Evolutionary conservation across 306 rosid genomes (phyloP).

Genomic region (Abrus precatorius): DNA sequence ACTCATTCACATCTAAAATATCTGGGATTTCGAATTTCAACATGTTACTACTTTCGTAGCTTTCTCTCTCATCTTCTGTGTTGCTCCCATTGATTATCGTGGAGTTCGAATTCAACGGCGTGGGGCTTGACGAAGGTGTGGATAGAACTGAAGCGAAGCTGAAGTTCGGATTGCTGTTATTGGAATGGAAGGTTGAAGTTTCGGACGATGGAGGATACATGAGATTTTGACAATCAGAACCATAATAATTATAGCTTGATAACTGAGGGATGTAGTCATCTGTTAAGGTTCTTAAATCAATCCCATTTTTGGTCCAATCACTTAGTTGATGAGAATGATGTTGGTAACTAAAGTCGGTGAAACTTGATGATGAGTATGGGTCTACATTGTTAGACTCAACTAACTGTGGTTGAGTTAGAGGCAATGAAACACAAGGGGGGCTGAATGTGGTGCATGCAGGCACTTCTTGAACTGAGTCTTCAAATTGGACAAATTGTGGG

Average conservation of each 20-base stretch:
- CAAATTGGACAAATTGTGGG: constrained; percentile 49
- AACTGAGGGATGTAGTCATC: constrained; percentile 52
- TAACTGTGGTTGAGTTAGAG: constrained; percentile 47
- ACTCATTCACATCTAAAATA: constrained; percentile 62
- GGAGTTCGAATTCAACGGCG: constrained; percentile 78
- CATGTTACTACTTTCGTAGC: constrained; percentile 77
- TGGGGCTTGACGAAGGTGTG: constrained; percentile 83
- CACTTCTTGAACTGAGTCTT: constrained; percentile 46
- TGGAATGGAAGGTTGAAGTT: constrained; percentile 56
- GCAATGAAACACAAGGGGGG: constrained; percentile 47
- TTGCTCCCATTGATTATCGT: constrained; percentile 57
- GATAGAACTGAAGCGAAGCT: constrained; percentile 71
- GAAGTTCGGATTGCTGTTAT: constrained; percentile 55
- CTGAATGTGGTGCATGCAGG: constrained; percentile 24
- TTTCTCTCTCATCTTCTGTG: constrained; percentile 86
- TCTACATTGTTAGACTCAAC: constrained; percentile 52
- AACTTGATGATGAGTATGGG: constrained; percentile 49
- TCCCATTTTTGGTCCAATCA: constrained; percentile 55
- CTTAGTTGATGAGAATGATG: constrained; percentile 47
- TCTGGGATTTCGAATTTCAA: constrained; percentile 75
- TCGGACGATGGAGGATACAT: constrained; percentile 54
- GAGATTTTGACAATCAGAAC: constrained; percentile 43
- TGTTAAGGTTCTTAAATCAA: constrained; percentile 38
- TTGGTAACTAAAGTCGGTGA: constrained; percentile 53
- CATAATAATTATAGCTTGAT: constrained; percentile 48